Percentiles rank a stretch among this genome's conserved stretches.
Evolutionary conservation across 495 filamentous ascomycete species (phyloP).

Genomic region (Aspergillus conjunctus): DNA sequence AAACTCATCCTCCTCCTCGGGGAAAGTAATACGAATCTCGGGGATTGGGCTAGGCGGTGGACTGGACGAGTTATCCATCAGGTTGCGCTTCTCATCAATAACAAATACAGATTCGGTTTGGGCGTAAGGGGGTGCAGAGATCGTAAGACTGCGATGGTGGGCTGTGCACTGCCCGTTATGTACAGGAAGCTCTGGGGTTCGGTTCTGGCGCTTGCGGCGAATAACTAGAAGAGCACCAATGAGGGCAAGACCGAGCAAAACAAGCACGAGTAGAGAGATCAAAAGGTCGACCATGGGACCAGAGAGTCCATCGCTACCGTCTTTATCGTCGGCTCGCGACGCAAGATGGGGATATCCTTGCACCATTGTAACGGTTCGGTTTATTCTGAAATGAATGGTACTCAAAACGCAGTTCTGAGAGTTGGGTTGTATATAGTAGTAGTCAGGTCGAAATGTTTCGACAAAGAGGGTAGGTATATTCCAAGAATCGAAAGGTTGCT

Average conservation of each 20-base stretch:
- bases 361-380: slow-evolving; percentile 37
- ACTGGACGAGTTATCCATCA: slow-evolving; percentile 71
- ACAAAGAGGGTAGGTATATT: slow-evolving; percentile 10
- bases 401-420: slow-evolving; percentile 14
- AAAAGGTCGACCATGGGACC: slow-evolving; percentile 69
- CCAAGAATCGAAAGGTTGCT: slow-evolving; percentile 22
- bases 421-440: background rate
- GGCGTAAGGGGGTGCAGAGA: slow-evolving; percentile 56
- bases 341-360: slow-evolving; percentile 51
- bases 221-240: slow-evolving; percentile 69
- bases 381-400: slow-evolving; percentile 16
- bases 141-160: slow-evolving; percentile 68
- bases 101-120: slow-evolving; percentile 69
- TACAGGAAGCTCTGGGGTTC: slow-evolving; percentile 59
- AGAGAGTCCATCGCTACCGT: slow-evolving; percentile 45
- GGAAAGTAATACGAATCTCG: slow-evolving; percentile 97
- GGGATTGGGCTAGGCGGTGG: slow-evolving; percentile 86
- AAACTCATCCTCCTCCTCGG: slow-evolving; percentile 84
- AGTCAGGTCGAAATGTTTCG: background rate
- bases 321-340: slow-evolving; percentile 50
- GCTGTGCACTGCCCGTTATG: slow-evolving; percentile 56
- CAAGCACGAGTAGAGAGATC: slow-evolving; percentile 76
- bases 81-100: slow-evolving; percentile 69
- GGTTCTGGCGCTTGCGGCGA: slow-evolving; percentile 60
- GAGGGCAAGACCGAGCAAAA: slow-evolving; percentile 67